Percentiles rank a stretch among this genome's conserved stretches.
phyloP scores from a whole-genome alignment of 768 basidiomycete species.

The Asterophora parasitica region DNA sequence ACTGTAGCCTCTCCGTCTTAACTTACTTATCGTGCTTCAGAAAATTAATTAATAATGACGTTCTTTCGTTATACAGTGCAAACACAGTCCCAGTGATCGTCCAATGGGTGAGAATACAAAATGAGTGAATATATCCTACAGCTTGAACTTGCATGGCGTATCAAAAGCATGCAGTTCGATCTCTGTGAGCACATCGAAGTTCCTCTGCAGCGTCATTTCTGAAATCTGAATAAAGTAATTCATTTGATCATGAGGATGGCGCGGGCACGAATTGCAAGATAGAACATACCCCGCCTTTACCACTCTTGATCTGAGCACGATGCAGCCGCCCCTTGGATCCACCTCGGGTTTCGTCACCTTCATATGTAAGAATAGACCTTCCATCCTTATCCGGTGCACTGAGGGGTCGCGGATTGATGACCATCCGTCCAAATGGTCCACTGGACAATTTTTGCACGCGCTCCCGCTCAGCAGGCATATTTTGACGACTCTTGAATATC shows the following conservation, averaged over 20 bases:
- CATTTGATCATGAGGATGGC: slow-evolving; percentile 3
- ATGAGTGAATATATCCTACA: no score
- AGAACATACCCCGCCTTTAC: slow-evolving; percentile 46
- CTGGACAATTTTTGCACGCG: slow-evolving; percentile 42
- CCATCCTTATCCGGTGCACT: slow-evolving; percentile 39
- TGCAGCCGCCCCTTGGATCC: slow-evolving; percentile 57
- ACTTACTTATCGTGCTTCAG: not conserved
- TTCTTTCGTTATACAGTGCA: not conserved
- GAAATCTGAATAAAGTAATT: slow-evolving; percentile 34
- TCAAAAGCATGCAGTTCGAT: slow-evolving; percentile 32
- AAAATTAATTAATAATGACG: not conserved
- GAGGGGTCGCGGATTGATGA: slow-evolving; percentile 47
- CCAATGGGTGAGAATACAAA: no score
- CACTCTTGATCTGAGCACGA: slow-evolving; percentile 46
- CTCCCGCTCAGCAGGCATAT: slow-evolving; percentile 41
- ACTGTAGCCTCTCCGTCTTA: slow-evolving; percentile 15
- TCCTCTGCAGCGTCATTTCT: slow-evolving; percentile 51
- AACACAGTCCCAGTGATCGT: not conserved
- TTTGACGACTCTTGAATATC: slow-evolving; percentile 39
- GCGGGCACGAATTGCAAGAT: not conserved
- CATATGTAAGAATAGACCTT: slow-evolving; percentile 50
- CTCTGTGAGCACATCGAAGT: slow-evolving; percentile 63
- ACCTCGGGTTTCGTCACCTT: slow-evolving; percentile 67
- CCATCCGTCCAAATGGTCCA: slow-evolving; percentile 57
- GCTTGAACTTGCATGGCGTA: slow-evolving; percentile 22